These are phyloP conservation scores for Dothiorella sarmentorum DNA, from an alignment of 2,329 filamentous ascomycete species.

Conservation along the genomic window DNA sequence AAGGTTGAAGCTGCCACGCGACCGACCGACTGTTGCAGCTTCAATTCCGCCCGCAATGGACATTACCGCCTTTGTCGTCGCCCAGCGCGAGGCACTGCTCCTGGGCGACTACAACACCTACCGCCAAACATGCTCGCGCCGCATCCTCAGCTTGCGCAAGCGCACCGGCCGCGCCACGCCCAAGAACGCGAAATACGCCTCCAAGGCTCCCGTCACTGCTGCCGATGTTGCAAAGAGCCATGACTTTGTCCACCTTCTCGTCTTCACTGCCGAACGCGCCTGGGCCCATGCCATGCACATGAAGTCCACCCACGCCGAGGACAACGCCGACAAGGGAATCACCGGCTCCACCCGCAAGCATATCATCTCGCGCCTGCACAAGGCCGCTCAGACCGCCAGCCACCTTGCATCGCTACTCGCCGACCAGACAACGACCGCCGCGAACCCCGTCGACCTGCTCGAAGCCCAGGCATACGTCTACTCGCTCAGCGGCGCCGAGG, in stretches of 20 bases:
- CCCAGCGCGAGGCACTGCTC: constrained; percentile 77
- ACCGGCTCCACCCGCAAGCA: constrained; percentile 77
- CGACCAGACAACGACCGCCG: constrained; percentile 57
- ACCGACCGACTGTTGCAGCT: too few species aligned
- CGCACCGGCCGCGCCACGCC: constrained; percentile 80
- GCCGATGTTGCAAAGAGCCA: constrained; percentile 71
- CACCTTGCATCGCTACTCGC: constrained; percentile 65
- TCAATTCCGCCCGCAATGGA: constrained; percentile 64
- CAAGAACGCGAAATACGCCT: constrained; percentile 80
- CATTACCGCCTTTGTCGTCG: constrained; percentile 79
- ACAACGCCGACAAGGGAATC: constrained; percentile 69
- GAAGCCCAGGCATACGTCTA: constrained; percentile 83
- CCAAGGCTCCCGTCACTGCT: constrained; percentile 66
- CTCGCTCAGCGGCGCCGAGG: constrained; percentile 70
- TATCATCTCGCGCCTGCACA: constrained; percentile 81
- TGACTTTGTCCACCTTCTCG: constrained; percentile 72
- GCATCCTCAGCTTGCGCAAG: constrained; percentile 77
- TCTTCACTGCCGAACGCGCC: constrained; percentile 83
- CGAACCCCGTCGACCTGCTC: constrained; percentile 67
- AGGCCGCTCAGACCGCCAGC: constrained; percentile 69
- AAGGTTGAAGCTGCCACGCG: too few species aligned
- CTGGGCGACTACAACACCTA: constrained; percentile 88
- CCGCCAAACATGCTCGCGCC: constrained; percentile 72
- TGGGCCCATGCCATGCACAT: constrained; percentile 97
- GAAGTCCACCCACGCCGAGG: constrained; percentile 76